Base-by-base conservation (phyloP, 768 basidiomycete species). In the Omphalotus guepiniiformis region DNA sequence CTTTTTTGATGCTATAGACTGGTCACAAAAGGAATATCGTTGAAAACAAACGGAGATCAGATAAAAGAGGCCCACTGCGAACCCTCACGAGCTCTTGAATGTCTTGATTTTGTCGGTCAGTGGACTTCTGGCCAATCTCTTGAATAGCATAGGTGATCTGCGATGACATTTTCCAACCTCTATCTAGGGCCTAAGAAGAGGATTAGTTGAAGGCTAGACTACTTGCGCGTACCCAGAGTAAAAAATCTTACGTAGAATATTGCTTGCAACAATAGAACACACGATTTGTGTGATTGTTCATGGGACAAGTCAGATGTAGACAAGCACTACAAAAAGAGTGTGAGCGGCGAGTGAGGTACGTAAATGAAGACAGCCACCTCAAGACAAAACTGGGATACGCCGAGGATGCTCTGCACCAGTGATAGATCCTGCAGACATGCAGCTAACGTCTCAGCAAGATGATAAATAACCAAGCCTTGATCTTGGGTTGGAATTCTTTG, bases 31-130 rank as follows among this genome's bases (percentile, higher is more conserved):
- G 26, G 25, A 40, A 39, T 27, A 26, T 29, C 8, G 25, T 15
- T 27, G 41, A 9, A n/a, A n/a, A n/a, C 23, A 22, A 35, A 38
- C 28, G 27, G 46, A 34, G 21, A 47, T 40, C n/a, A 26, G 4
- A 52, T 19, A 39, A 50, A 58, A 65, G 69, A 60, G 58, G 70
- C 61, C 71, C 71, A 68, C 56, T 72, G 74, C 78, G 75, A 78
- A 80, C 78, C 78, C 72, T 79, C 48, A 76, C 72, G 51, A 77
- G 68, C 47, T 60, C 61, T 62, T 71, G 65, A 28, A 76, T 57
- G 49, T 67, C 69, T 54, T 49, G 56, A 52, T 37, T 54, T 50
- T 56, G 58, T 45, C 52, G 50, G 48, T 51, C 44, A 49, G 55
- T 11, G 60, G 42, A 47, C 57, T 58, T 57, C 54, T 58, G 62